Base-by-base conservation (phyloP, 2,329 filamentous ascomycete genomes). In the Xylariaceae sp. region DNA sequence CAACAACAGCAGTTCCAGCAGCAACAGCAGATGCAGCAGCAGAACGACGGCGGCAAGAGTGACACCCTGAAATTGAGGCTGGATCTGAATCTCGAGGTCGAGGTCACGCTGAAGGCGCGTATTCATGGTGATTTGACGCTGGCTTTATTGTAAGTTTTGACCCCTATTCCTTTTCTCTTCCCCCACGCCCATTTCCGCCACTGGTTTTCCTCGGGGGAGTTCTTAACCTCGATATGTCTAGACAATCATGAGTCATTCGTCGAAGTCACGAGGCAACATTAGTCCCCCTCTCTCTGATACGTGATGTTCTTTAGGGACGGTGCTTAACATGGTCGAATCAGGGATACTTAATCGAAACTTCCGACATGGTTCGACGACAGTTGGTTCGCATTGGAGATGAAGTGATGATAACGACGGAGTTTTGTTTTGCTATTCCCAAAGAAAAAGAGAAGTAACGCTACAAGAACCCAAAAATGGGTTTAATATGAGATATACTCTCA, bases 71-170 rank as follows among this genome's bases (percentile, higher is more conserved):
- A 87, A 68, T 73, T 93, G 64, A 81, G 86, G 42, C 75, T 93
- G 20, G 89, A 93, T 67, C 77, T 91, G 58, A 93, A 93, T 72
- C 77, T 94, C 54, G 89, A 94, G 64, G 82, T 93, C 49, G 90
- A 93, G 72, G 89, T 93, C 60, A 87, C 91, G 67, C 80, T 94
- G 59, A 93, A 93, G 79, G 89, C 89, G 24, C 87, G 87, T 72
- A 92, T 94, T 63, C 85, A 91, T 64, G 91, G 91, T 69, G 91
- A 94, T 75, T 74, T 95, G 61, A 91, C 88, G 39, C 72, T 93
- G 61, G 87, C 85, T 61, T 78, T 93, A 60, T 73, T 81, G 78
- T 81, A 75, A 54, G 52, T 57, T 13, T n/a, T 44, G 11, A 39
- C 13, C n/a, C 9, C 13, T 4, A 18, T 45, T 35, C n/a, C 20